Evolutionary conservation across 2,329 filamentous ascomycete genomes (phyloP).

Genomic region (Davidsoniella neocaledoniae): DNA sequence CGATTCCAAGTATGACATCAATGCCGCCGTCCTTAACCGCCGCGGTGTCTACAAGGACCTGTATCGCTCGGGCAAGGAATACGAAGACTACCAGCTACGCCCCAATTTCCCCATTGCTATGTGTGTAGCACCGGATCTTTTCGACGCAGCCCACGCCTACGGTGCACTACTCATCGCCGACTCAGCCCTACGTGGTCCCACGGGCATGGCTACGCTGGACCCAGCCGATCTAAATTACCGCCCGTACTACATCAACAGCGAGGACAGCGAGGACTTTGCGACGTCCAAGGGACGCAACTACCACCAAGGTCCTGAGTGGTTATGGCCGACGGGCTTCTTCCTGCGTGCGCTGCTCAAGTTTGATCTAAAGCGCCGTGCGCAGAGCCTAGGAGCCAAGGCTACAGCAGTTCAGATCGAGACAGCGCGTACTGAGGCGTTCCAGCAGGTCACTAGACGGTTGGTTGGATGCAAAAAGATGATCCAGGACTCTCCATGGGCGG

Average conservation of each 20-base stretch:
- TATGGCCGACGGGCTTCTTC: slow-evolving; percentile 96
- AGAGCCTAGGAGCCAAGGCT: slow-evolving; percentile 27
- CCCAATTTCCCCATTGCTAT: slow-evolving; percentile 92
- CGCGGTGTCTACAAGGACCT: slow-evolving; percentile 97
- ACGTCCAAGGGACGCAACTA: slow-evolving; percentile 94
- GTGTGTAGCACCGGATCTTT: slow-evolving; percentile 80
- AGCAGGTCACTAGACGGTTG: slow-evolving; percentile 77
- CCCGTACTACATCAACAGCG: slow-evolving; percentile 86
- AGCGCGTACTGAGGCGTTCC: slow-evolving; percentile 63
- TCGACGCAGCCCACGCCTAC: slow-evolving; percentile 62
- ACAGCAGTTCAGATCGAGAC: slow-evolving; percentile 49
- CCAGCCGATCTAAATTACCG: slow-evolving; percentile 85
- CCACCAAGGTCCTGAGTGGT: slow-evolving; percentile 94
- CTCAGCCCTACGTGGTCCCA: slow-evolving; percentile 62
- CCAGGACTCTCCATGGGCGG: slow-evolving; percentile 66
- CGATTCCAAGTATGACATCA: slow-evolving; percentile 64
- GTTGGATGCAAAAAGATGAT: slow-evolving; percentile 76
- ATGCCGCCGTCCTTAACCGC: slow-evolving; percentile 64
- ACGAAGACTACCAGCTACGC: slow-evolving; percentile 93
- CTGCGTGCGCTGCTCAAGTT: slow-evolving; percentile 82
- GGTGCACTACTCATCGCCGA: slow-evolving; percentile 68
- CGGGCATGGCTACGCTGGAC: slow-evolving; percentile 91
- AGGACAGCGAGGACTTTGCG: slow-evolving; percentile 79
- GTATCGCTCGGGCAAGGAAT: slow-evolving; percentile 84
- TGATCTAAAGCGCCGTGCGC: slow-evolving; percentile 54